Evolutionary conservation across 148 eudicot genomes (phyloP).

Genomic region (Diospyros kaki): DNA sequence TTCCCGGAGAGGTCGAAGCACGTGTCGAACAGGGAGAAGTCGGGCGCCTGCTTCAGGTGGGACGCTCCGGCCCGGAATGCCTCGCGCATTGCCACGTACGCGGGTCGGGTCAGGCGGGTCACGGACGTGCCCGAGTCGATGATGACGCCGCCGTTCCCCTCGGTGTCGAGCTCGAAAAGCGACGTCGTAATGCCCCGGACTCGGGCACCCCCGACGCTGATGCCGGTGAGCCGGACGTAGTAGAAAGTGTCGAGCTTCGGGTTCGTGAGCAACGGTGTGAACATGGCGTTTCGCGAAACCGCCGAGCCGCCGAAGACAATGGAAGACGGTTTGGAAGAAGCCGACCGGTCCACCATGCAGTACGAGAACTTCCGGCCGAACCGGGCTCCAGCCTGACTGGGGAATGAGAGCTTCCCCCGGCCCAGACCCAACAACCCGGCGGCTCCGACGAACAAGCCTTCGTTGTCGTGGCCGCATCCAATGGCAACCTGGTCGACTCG

Average conservation of each 20-base stretch:
- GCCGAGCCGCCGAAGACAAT: constrained; percentile 70
- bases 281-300: constrained; percentile 49
- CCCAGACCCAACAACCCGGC: constrained; percentile 90
- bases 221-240: constrained; percentile 67
- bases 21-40: constrained; percentile 84
- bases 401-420: constrained; percentile 74
- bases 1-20: constrained; percentile 81
- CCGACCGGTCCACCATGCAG: constrained; percentile 78
- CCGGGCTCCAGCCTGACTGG: constrained; percentile 60
- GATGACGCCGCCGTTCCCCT: constrained; percentile 83
- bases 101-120: constrained; percentile 80
- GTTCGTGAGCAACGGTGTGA: constrained; percentile 67
- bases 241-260: constrained; percentile 93
- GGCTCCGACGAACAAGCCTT: constrained; percentile 84
- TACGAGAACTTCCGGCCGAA: constrained; percentile 76
- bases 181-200: constrained; percentile 57
- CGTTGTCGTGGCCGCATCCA: constrained; percentile 93
- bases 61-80: constrained; percentile 69
- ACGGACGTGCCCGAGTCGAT: constrained; percentile 93
- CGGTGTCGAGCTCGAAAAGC: constrained; percentile 54
- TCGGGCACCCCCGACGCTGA: constrained; percentile 82
- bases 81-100: constrained; percentile 60
- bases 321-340: constrained; percentile 74
- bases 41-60: constrained; percentile 48
- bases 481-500: constrained; percentile 63